These are phyloP conservation scores for Pythium sp. DNA, from an alignment of 352 stramenopile species.

Conservation along the genomic window DNA sequence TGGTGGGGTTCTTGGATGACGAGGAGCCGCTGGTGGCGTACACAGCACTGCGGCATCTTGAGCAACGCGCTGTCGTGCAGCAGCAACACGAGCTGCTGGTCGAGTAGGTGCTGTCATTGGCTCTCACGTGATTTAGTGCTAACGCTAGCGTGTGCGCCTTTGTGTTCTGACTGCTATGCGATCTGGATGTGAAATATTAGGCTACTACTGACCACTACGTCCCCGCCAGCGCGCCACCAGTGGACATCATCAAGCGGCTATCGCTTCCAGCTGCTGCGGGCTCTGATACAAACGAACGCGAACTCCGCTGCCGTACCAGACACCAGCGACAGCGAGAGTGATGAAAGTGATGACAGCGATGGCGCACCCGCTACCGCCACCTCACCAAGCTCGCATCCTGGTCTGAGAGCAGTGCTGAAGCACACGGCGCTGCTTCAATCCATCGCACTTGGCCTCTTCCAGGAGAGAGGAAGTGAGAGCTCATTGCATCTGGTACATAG, in stretches of 20 bases:
- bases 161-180: background rate
- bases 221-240: background rate
- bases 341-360: background rate
- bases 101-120: conserved; percentile 8
- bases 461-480: background rate
- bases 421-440: background rate
- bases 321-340: conserved; percentile 2
- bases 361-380: background rate
- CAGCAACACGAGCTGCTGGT: background rate
- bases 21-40: conserved; percentile 43
- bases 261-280: conserved; percentile 48
- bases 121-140: background rate
- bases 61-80: conserved; percentile 10
- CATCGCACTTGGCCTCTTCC: background rate
- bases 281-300: conserved; percentile 24
- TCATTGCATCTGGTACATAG: background rate
- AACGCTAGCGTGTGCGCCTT: background rate
- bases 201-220: conserved; percentile 2
- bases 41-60: conserved; percentile 37
- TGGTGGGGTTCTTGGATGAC: conserved; percentile 27
- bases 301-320: background rate
- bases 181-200: background rate
- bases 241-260: conserved; percentile 26
- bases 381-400: background rate
- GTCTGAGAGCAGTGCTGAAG: conserved; percentile 3